Percentiles rank a stretch among this genome's conserved stretches.
These are phyloP conservation scores for Phytophthora sansomeana DNA, from an alignment of 352 stramenopile genomes.

Conservation along the genomic window DNA sequence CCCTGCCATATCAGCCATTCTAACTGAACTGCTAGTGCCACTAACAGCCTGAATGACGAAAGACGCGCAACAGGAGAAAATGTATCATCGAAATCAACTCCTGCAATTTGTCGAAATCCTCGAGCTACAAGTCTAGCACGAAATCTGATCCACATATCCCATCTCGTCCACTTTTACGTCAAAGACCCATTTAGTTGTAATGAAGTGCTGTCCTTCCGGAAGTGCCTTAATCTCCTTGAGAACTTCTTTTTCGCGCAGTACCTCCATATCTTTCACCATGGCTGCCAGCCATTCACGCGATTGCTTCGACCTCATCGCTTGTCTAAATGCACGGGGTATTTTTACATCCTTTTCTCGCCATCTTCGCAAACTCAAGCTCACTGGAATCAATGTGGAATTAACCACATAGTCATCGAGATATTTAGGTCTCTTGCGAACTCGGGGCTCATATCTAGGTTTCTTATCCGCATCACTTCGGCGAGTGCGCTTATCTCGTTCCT, in stretches of 20 bases:
- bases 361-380: no score
- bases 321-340: neutral
- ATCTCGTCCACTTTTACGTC: constrained; percentile 2
- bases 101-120: neutral
- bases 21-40: neutral
- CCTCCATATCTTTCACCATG: neutral
- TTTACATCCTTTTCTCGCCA: constrained; percentile 3
- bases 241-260: neutral
- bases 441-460: constrained; percentile 4
- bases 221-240: neutral
- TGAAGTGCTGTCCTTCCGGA: constrained; percentile 5
- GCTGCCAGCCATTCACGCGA: no score
- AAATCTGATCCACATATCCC: constrained; percentile 2
- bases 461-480: constrained; percentile 9
- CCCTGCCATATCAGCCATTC: neutral
- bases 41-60: neutral
- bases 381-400: constrained; percentile 1
- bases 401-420: constrained; percentile 17
- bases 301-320: neutral
- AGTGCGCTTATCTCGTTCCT: neutral
- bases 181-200: constrained; percentile 5
- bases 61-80: neutral
- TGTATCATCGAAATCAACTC: neutral
- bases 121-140: neutral
- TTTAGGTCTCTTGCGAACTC: constrained; percentile 7